These are phyloP conservation scores for Rosa persica DNA, from an alignment of 306 rosid genomes.

Conservation along the genomic window DNA sequence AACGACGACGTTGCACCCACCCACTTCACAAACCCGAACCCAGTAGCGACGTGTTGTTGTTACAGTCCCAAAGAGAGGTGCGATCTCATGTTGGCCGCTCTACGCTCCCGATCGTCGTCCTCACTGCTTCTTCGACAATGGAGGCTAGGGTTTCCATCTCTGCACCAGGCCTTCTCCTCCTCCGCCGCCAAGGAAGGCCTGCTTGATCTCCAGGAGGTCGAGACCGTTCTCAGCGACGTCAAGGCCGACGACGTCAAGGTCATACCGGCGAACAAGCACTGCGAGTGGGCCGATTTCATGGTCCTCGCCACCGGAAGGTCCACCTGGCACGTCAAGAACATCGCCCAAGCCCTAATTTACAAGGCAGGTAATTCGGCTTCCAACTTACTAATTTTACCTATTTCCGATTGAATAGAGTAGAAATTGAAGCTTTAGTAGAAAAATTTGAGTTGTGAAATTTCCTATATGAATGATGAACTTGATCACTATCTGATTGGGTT, in stretches of 20 bases:
- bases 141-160: slow-evolving; percentile 39
- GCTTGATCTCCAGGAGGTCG: slow-evolving; percentile 70
- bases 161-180: slow-evolving; percentile 17
- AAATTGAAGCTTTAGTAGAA: not conserved
- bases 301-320: slow-evolving; percentile 91
- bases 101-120: slow-evolving; percentile 32
- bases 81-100: slow-evolving; percentile 43
- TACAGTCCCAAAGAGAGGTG: not conserved
- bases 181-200: slow-evolving; percentile 23
- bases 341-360: slow-evolving; percentile 91
- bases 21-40: not conserved
- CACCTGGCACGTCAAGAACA: slow-evolving; percentile 90
- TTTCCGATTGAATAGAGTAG: not conserved
- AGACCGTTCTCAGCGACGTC: slow-evolving; percentile 75
- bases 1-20: not conserved
- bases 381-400: not conserved
- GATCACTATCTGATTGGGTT: not conserved
- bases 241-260: slow-evolving; percentile 82
- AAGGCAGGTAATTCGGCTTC: slow-evolving; percentile 39
- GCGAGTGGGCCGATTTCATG: slow-evolving; percentile 87
- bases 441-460: not conserved
- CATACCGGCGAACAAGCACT: slow-evolving; percentile 49
- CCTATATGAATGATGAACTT: not conserved
- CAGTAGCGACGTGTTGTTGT: not conserved
- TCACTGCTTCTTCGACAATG: slow-evolving; percentile 35